A percentile compares a stretch with the other conserved stretches of the same genome.
Conservation (phyloP, 768 basidiomycete species). For the Boletus sp. region DNA sequence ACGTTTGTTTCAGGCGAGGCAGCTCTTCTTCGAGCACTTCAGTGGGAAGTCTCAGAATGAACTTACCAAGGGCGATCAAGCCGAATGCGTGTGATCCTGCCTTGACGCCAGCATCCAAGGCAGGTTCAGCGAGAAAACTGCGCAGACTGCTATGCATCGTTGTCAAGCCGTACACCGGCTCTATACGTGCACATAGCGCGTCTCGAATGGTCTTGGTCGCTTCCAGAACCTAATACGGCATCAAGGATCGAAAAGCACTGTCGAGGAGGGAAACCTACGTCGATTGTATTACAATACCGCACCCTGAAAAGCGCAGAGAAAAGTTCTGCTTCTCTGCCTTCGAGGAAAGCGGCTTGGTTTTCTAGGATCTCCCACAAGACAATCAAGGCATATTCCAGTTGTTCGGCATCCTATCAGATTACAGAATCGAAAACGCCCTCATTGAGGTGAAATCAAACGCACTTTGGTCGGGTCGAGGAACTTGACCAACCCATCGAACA, state of each 20-base stretch:
- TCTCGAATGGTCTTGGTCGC: constrained; percentile 83
- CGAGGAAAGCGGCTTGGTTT: constrained; percentile 67
- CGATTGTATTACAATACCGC: constrained; percentile 68
- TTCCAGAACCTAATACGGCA: constrained; percentile 61
- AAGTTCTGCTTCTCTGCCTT: constrained; percentile 77
- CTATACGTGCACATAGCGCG: constrained; percentile 64
- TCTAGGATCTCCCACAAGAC: constrained; percentile 83
- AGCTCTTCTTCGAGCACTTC: constrained; percentile 88
- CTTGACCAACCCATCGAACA: constrained; percentile 64
- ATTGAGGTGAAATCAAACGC: constrained; percentile 18
- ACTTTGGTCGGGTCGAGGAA: constrained; percentile 68
- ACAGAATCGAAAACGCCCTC: neutral
- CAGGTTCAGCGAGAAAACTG: constrained; percentile 55
- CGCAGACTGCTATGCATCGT: constrained; percentile 75
- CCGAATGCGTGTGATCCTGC: constrained; percentile 78
- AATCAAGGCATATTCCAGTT: constrained; percentile 77
- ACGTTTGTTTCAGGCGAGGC: constrained; percentile 67
- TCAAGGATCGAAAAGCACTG: neutral
- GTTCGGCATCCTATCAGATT: constrained; percentile 51
- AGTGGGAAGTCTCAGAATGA: constrained; percentile 73
- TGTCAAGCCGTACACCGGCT: constrained; percentile 82
- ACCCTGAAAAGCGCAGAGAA: constrained; percentile 69
- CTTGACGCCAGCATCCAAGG: constrained; percentile 53
- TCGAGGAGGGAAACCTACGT: constrained; percentile 44
- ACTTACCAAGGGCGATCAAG: constrained; percentile 79